Conservation (phyloP, 305 asterid genomes). For the Fraxinus angustifolia region DNA sequence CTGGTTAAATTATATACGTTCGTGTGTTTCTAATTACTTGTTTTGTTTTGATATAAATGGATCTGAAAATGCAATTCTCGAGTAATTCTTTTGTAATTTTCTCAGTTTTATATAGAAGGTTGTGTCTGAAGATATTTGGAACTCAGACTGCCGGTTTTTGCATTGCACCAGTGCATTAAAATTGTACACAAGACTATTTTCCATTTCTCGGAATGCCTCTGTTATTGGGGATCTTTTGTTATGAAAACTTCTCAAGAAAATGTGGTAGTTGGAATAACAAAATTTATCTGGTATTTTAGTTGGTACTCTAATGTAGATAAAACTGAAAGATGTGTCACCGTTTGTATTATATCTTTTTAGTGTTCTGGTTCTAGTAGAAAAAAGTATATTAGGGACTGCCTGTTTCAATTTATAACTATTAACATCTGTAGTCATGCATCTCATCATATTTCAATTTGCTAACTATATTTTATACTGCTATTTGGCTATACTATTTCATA, state of each 20-base stretch:
- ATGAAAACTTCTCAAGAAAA: background rate
- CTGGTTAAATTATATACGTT: background rate
- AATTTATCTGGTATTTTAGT: background rate
- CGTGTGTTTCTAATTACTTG: background rate
- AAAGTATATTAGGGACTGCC: background rate
- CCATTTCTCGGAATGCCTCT: background rate
- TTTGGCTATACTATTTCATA: background rate
- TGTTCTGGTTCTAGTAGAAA: background rate
- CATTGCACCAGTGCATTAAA: background rate
- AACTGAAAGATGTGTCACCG: background rate
- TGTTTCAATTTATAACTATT: background rate
- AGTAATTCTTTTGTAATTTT: background rate
- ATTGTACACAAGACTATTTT: background rate
- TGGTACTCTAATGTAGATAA: background rate
- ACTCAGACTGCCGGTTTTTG: background rate
- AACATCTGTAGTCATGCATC: constrained; percentile 3
- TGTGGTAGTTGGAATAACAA: background rate
- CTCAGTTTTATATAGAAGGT: background rate
- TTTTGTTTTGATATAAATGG: background rate
- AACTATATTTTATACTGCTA: background rate
- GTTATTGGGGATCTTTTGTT: background rate
- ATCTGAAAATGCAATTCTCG: background rate
- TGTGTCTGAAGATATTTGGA: background rate
- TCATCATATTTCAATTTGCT: background rate
- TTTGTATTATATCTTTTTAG: background rate